Percentiles rank a stretch among this genome's conserved stretches.
Conservation (phyloP, 257 asterid species). For the Capsicum rhomboideum region DNA sequence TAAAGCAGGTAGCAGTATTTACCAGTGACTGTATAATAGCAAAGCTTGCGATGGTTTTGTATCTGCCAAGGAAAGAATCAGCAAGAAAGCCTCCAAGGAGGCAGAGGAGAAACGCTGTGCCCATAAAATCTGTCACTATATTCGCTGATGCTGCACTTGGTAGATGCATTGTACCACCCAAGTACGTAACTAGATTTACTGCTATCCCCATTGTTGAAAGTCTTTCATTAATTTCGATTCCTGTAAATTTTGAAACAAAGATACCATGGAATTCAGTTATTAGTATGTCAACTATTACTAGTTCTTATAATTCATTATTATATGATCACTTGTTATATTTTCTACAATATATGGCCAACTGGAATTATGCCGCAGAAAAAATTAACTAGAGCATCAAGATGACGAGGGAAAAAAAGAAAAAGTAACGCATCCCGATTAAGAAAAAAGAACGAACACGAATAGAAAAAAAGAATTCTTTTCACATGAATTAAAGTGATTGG, state of each 20-base stretch:
- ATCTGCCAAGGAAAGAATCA: slow-evolving; percentile 85
- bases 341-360: not conserved
- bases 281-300: not conserved
- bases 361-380: not conserved
- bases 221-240: slow-evolving; percentile 60
- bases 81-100: slow-evolving; percentile 87
- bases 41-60: slow-evolving; percentile 64
- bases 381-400: not conserved
- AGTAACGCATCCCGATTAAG: not conserved
- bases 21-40: slow-evolving; percentile 52
- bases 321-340: not conserved
- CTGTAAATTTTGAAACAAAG: slow-evolving; percentile 14
- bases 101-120: slow-evolving; percentile 78
- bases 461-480: not conserved
- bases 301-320: not conserved
- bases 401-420: not conserved
- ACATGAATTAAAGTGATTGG: not conserved
- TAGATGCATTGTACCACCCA: slow-evolving; percentile 65
- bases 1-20: not conserved
- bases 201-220: slow-evolving; percentile 80
- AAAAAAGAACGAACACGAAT: not conserved
- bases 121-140: slow-evolving; percentile 86
- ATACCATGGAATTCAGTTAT: not conserved
- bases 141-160: slow-evolving; percentile 39
- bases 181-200: slow-evolving; percentile 64